Conservation (phyloP, 176 grass and related monocot species). For the Chrysopogon serrulatus region DNA sequence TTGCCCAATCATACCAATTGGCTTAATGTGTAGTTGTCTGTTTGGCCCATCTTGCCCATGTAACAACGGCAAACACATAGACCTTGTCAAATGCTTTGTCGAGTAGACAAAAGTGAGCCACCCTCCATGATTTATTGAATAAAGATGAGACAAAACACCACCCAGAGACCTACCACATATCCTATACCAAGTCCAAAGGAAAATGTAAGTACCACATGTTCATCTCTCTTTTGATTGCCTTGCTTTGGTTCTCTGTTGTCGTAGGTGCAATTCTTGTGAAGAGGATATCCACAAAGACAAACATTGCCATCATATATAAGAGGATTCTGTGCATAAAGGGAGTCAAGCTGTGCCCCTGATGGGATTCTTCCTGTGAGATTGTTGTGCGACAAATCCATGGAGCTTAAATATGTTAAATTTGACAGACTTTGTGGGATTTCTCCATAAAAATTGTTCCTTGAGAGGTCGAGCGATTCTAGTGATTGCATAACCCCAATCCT, state of each 20-base stretch:
- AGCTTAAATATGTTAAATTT: slow-evolving; percentile 2
- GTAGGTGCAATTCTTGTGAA: no score
- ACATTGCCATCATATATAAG: no score
- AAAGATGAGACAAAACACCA: neutral
- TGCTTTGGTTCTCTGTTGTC: no score
- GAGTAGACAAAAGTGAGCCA: neutral
- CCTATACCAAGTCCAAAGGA: neutral
- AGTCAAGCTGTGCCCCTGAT: slow-evolving; percentile 2
- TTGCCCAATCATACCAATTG: neutral
- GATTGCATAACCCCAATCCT: no score
- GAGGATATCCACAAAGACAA: no score
- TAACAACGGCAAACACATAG: neutral
- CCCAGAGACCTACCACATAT: slow-evolving; percentile 7
- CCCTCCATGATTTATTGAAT: neutral
- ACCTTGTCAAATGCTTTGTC: neutral
- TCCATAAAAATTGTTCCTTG: neutral
- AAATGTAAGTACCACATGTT: no score
- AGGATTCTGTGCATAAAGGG: neutral
- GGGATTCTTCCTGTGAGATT: neutral
- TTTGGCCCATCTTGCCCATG: no score
- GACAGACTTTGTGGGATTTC: neutral
- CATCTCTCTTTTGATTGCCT: no score
- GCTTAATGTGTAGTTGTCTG: neutral
- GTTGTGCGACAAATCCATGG: neutral
- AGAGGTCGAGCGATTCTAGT: neutral